phyloP scores from a whole-genome alignment of 768 basidiomycete species.

The Cubamyces sp. region DNA sequence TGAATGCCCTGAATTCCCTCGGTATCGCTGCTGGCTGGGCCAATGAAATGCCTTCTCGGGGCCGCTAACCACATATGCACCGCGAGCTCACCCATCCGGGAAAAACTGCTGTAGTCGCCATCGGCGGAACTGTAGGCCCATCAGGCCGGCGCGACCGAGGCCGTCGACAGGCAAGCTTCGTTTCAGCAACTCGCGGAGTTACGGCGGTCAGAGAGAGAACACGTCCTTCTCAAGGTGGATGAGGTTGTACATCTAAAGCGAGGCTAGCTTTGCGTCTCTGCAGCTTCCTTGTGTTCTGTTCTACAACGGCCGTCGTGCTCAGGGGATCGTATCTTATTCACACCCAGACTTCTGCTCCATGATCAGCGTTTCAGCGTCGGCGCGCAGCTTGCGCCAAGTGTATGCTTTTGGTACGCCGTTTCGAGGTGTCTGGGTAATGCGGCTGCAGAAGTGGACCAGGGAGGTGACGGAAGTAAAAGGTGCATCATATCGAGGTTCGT shows the following conservation, averaged over 20 bases:
- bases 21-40: not conserved
- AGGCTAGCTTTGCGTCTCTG: not conserved
- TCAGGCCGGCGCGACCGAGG: not conserved
- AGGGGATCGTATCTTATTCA: not conserved
- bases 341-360: not conserved
- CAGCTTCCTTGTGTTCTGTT: not conserved
- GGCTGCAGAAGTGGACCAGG: not conserved
- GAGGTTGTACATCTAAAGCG: not conserved
- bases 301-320: not conserved
- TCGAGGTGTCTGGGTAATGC: not conserved
- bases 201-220: not conserved
- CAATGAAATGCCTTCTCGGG: not conserved
- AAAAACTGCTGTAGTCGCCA: not conserved
- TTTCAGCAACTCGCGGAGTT: not conserved
- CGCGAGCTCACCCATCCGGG: not conserved
- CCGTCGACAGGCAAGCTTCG: not conserved
- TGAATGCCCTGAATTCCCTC: not conserved
- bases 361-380: not conserved
- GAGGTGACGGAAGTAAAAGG: not conserved
- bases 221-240: not conserved
- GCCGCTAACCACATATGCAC: not conserved
- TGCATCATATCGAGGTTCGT: not conserved
- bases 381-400: not conserved
- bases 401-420: not conserved
- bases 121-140: too few relatives aligned